Percentiles rank a stretch among this genome's conserved stretches.
Conservation (phyloP, 495 filamentous ascomycete species). For the Niebla homalea region DNA sequence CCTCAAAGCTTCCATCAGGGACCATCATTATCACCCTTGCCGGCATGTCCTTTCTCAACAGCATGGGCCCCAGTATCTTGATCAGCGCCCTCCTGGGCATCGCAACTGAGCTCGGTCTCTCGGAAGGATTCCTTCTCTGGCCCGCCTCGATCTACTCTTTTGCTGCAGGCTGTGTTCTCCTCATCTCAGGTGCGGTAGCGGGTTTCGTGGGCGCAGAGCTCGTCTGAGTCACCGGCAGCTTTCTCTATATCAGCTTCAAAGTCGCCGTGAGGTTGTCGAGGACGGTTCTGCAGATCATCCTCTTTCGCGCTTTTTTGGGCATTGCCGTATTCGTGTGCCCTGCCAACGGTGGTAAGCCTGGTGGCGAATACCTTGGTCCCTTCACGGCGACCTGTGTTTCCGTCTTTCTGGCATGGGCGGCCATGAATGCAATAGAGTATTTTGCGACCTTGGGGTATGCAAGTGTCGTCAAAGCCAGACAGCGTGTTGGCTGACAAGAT, state of each 20-base stretch:
- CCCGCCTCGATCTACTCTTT: slow-evolving; percentile 31
- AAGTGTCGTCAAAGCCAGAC: not conserved
- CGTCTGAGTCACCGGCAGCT: slow-evolving; percentile 31
- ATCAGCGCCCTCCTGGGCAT: slow-evolving; percentile 20
- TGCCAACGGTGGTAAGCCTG: slow-evolving; percentile 37
- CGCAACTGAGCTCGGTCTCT: slow-evolving; percentile 20
- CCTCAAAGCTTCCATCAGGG: not conserved
- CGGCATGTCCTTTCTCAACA: slow-evolving; percentile 16
- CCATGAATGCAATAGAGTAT: slow-evolving; percentile 36
- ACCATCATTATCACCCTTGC: not conserved
- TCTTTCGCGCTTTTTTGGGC: slow-evolving; percentile 38
- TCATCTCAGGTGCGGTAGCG: slow-evolving; percentile 36
- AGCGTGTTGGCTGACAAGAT: not conserved
- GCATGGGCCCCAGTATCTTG: slow-evolving; percentile 17
- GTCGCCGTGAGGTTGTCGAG: slow-evolving; percentile 31
- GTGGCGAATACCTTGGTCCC: slow-evolving; percentile 28
- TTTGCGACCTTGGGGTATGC: slow-evolving; percentile 34
- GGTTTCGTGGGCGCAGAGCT: slow-evolving; percentile 36
- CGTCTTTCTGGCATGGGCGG: slow-evolving; percentile 39
- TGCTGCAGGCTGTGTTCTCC: slow-evolving; percentile 31
- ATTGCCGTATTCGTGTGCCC: slow-evolving; percentile 35
- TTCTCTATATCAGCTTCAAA: slow-evolving; percentile 29
- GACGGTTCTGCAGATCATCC: slow-evolving; percentile 34
- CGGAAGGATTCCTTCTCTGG: slow-evolving; percentile 20
- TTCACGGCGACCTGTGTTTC: slow-evolving; percentile 37